A percentile compares a stretch with the other conserved stretches of the same genome.
phyloP scores from a whole-genome alignment of 805 yeast genomes.

The Suhomyces sp. region DNA sequence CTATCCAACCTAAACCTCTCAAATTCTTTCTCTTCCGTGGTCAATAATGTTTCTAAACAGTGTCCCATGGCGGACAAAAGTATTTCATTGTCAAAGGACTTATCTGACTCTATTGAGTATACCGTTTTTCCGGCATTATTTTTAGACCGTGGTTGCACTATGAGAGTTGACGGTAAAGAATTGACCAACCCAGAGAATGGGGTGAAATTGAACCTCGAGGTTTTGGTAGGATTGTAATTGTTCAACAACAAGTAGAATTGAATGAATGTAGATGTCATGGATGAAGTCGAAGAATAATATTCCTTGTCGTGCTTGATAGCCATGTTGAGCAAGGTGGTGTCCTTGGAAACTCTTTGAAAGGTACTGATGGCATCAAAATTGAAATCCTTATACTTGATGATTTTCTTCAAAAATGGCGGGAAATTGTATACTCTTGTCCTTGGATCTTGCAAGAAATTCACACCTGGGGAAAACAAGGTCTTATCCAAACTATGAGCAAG shows the following conservation, averaged over 20 bases:
- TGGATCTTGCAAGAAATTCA: constrained; percentile 76
- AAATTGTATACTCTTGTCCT: constrained; percentile 74
- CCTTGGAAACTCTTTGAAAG: constrained; percentile 70
- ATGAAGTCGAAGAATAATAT: constrained; percentile 81
- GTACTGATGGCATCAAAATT: constrained; percentile 55
- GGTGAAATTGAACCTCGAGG: constrained; percentile 26
- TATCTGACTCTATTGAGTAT: constrained; percentile 71
- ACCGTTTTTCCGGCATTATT: constrained; percentile 27
- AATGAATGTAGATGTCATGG: constrained; percentile 73
- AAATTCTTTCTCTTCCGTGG: constrained; percentile 57
- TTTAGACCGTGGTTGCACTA: constrained; percentile 50
- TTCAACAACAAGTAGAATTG: constrained; percentile 74
- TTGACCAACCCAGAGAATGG: constrained; percentile 9
- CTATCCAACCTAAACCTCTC: constrained; percentile 25
- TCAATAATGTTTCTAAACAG: constrained; percentile 72
- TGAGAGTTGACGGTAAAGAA: constrained; percentile 48
- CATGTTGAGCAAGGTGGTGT: constrained; percentile 48
- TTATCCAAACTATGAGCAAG: constrained; percentile 67
- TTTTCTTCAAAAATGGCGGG: constrained; percentile 53
- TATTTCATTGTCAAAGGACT: constrained; percentile 62
- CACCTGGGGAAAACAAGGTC: constrained; percentile 77
- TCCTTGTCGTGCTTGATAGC: constrained; percentile 38
- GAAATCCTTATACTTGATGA: constrained; percentile 65
- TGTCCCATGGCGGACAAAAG: constrained; percentile 76
- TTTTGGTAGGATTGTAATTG: constrained; percentile 25